phyloP scores from a whole-genome alignment of 176 grass and related monocot species.

The Cenchrus fungigraminus region DNA sequence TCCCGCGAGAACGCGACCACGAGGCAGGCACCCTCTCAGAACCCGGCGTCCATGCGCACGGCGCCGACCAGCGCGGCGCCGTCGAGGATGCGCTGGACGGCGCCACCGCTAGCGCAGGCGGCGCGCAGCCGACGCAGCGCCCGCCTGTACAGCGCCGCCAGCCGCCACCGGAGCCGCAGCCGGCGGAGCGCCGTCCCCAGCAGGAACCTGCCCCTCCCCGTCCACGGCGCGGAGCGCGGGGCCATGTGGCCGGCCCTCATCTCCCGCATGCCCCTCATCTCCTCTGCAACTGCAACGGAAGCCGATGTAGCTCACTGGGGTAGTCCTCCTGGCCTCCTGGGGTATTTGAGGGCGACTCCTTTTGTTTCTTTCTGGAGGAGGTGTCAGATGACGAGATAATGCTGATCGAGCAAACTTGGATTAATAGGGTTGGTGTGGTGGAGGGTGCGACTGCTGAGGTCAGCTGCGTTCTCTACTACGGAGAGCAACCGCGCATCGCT shows the following conservation, averaged over 20 bases:
- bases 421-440: background rate
- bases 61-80: slow-evolving; percentile 39
- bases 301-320: background rate
- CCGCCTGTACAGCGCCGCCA: slow-evolving; percentile 41
- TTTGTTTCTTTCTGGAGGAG: background rate
- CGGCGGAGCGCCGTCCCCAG: background rate
- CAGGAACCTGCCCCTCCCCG: background rate
- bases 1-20: background rate
- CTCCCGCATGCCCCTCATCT: background rate
- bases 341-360: background rate
- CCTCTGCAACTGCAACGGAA: too few species aligned
- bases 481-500: background rate
- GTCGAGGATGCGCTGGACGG: slow-evolving; percentile 35
- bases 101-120: slow-evolving; percentile 9
- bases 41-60: slow-evolving; percentile 18
- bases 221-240: background rate
- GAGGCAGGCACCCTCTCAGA: background rate
- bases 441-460: background rate
- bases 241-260: background rate
- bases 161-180: slow-evolving; percentile 24
- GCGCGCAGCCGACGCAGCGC: slow-evolving; percentile 39
- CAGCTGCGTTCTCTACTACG: background rate
- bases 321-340: background rate
- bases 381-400: background rate
- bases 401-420: background rate